Evolutionary conservation across 208 protist species (phyloP), one percentile per base, ranked within the genome.

Genomic region (Leishmania lainsoni): DNA sequence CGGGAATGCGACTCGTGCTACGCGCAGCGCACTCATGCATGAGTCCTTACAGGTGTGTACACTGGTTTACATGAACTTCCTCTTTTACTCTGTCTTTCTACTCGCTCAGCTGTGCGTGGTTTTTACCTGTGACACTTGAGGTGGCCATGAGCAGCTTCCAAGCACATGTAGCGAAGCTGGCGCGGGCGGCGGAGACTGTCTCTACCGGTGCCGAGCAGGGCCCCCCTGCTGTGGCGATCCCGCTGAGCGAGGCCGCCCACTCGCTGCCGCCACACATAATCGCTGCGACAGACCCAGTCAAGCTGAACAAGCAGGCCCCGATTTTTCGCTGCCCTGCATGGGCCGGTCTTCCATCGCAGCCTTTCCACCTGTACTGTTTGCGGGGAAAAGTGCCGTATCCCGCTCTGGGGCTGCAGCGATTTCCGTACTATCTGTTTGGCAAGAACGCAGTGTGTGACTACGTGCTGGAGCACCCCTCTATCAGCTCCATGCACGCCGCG

Each of bases 401-500:
- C 10, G 83, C 94, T 5, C 85, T 97, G 4, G 89, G 86, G 6
- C 81, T 97, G 3, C 83, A 93, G 61, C 87, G 93, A 35, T 95
- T 93, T 80, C 92, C 96, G 1, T 98, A 93, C 86, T 98, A 98
- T 69, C 89, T 98, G 12, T 89, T 98, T 66, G 96, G 96, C 52
- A 86, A 90, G 79, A 96, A 80, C 85, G 5, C 51, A 16, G 88
- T 94, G 39, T 96, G 92, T 78, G 96, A 98, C 85, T 97, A 96
- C 86, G 84, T 91, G n/a, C 83, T 97, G 56, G 89, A 97, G 74
- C 96, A 98, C 87, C 90, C 90, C 2, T 97, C 94, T 2, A 85
- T 97, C 79, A 96, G 91, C 80, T 85, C 84, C 45, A 86, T 97
- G n/a, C 96, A 98, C 79, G 90, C 89, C 16, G 96, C 91, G 17